Conservation (phyloP, 1,284 basidiomycete species). For the Rhodotorula sp. region DNA sequence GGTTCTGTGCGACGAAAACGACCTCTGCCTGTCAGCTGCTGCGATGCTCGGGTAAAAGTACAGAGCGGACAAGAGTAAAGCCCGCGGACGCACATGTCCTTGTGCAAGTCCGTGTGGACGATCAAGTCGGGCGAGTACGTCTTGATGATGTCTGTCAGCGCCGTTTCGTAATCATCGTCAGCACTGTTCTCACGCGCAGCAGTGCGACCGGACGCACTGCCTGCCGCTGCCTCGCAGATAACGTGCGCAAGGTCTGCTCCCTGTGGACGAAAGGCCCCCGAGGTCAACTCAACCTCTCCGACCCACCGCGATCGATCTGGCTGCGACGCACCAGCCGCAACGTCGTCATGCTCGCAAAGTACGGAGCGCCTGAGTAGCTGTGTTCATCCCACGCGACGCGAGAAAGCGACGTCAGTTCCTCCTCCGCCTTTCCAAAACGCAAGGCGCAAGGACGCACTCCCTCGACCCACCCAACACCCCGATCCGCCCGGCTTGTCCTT, state of each 20-base stretch:
- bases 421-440: neutral
- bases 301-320: neutral
- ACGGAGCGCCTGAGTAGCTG: constrained; percentile 90
- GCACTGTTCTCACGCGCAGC: neutral
- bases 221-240: constrained; percentile 78
- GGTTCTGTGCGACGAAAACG: constrained; percentile 8
- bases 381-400: neutral
- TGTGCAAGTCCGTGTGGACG: constrained; percentile 80
- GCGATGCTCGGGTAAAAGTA: no score
- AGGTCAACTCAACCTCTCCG: no score
- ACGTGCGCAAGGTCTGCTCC: constrained; percentile 95
- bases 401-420: neutral
- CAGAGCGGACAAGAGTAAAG: no score
- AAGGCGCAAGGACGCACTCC: constrained; percentile 60
- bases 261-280: constrained; percentile 55
- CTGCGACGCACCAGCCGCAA: constrained; percentile 63
- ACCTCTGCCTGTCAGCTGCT: no score
- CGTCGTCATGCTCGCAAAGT: constrained; percentile 84
- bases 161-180: no score
- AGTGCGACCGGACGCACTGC: constrained; percentile 16
- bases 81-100: constrained; percentile 27
- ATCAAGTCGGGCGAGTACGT: constrained; percentile 91
- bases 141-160: constrained; percentile 70
- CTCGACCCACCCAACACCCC: constrained; percentile 89
- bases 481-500: constrained; percentile 91